Conservation (phyloP, 2,329 filamentous ascomycete genomes). For the Aureobasidium musti region DNA sequence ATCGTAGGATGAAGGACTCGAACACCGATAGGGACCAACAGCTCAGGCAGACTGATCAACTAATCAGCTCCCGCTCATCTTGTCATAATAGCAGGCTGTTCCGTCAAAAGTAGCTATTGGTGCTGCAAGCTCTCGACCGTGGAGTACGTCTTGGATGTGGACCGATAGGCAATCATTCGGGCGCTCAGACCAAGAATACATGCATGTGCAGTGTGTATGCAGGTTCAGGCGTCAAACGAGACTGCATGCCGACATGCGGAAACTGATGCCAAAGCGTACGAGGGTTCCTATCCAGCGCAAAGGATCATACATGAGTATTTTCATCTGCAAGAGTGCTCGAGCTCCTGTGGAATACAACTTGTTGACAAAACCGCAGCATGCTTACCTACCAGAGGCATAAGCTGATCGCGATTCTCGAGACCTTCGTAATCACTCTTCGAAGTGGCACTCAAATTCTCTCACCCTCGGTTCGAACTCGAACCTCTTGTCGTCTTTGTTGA, state of each 20-base stretch:
- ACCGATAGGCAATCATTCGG: constrained; percentile 17
- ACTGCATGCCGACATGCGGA: constrained; percentile 19
- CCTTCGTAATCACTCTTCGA: not conserved
- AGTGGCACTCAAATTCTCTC: not conserved
- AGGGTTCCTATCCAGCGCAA: not conserved
- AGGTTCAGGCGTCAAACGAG: constrained; percentile 21
- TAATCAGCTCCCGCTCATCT: not conserved
- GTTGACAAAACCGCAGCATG: not conserved
- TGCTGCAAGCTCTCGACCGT: constrained; percentile 4
- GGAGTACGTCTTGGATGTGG: constrained; percentile 14
- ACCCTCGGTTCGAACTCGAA: constrained; percentile 7
- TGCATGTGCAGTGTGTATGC: constrained; percentile 13
- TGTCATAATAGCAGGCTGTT: not conserved
- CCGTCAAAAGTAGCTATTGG: not conserved
- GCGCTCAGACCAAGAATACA: constrained; percentile 17
- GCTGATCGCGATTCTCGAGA: not conserved
- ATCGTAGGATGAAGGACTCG: not conserved
- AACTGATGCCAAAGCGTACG: not conserved
- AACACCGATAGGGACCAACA: not conserved
- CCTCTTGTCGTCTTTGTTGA: constrained; percentile 2
- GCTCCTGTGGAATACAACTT: not conserved
- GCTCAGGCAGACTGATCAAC: not conserved
- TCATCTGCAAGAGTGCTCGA: not conserved
- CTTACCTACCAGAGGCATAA: not conserved
- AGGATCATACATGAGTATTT: not conserved